Percentiles rank a stretch among this genome's conserved stretches.
These are phyloP conservation scores for Lentinula detonsa DNA, from an alignment of 768 basidiomycete genomes.

Conservation along the genomic window DNA sequence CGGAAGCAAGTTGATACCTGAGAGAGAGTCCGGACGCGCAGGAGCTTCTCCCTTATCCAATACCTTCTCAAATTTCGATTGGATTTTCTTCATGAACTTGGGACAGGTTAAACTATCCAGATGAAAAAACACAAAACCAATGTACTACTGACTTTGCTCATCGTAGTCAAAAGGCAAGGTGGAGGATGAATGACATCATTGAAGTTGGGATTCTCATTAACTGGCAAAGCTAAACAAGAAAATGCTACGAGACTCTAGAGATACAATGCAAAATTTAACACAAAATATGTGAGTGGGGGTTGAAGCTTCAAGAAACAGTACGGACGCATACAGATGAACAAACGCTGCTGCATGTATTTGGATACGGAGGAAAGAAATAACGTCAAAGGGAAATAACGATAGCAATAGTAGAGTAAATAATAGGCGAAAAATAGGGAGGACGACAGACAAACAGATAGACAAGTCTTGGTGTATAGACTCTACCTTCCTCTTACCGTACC, in stretches of 20 bases:
- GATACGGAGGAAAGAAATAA: not conserved
- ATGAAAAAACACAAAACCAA: not conserved
- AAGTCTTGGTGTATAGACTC: not conserved
- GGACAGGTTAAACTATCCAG: not conserved
- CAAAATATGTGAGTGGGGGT: not conserved
- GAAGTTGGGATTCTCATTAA: not conserved
- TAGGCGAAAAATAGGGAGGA: not conserved
- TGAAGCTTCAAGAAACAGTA: not conserved
- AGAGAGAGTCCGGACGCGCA: not conserved
- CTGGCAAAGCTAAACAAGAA: not conserved
- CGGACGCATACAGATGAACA: not conserved
- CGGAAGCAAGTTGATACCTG: not conserved
- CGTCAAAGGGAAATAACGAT: not conserved
- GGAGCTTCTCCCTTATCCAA: not conserved
- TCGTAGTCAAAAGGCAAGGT: not conserved
- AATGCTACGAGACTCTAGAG: not conserved
- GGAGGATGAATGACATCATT: not conserved
- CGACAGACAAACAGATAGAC: not conserved
- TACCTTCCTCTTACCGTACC: not conserved
- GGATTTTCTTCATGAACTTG: slow-evolving; percentile 6
- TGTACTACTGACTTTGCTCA: not conserved
- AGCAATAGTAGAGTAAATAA: not conserved
- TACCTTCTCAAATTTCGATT: slow-evolving; percentile 1
- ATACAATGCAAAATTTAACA: not conserved
- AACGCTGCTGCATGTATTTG: not conserved